Base-by-base conservation (phyloP, 2,329 filamentous ascomycete genomes). In the Aspergillus bombycis region DNA sequence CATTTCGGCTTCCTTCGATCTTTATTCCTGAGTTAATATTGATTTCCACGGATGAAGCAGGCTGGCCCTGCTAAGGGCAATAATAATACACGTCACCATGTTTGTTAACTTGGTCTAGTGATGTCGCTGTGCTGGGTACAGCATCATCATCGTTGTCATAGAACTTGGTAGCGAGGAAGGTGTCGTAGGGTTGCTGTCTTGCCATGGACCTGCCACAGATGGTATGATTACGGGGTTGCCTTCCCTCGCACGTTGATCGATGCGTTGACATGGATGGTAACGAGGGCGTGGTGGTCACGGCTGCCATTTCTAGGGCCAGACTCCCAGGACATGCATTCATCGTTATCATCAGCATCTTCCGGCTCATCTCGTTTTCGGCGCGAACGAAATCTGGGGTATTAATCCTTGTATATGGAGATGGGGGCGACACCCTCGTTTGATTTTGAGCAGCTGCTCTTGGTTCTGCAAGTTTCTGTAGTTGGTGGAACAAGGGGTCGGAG, bases 231-330 rank as follows among this genome's bases (percentile, higher is more conserved):
- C 62, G 2, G 69, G 71, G 65, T 78, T 80, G n/a, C 63, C 70
- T 75, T 67, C 19, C 78, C 78, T 12, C 67, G 63, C 19, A 79
- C 67, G 32, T 62, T 70, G 62, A 79, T 77, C 6, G 76, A 78
- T 10, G 71, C 70, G 60, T 79, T 75, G 52, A 80, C 73, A 43
- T 72, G 70, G 60, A 79, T 76, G 12, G 66, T 71, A 43, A 78
- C 70, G 9, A 69, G 66, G 16, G 52, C 57, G 58, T 43, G 11
- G 38, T 16, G 10, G 53, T 52, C 23, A 21, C 8, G 9, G 19
- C 5, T 36, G 21, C 21, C 36, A 11, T 32, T 55, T 21, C 52
- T 55, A 21, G 52, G 32, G 4, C 21, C 12, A 19, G 32, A 55
- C 16, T 26, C 52, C 50, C 50, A 54, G 32, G 50, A 23, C 30